These are phyloP conservation scores for Tuber umbilicatum DNA, from an alignment of 495 filamentous ascomycete genomes.

Conservation along the genomic window DNA sequence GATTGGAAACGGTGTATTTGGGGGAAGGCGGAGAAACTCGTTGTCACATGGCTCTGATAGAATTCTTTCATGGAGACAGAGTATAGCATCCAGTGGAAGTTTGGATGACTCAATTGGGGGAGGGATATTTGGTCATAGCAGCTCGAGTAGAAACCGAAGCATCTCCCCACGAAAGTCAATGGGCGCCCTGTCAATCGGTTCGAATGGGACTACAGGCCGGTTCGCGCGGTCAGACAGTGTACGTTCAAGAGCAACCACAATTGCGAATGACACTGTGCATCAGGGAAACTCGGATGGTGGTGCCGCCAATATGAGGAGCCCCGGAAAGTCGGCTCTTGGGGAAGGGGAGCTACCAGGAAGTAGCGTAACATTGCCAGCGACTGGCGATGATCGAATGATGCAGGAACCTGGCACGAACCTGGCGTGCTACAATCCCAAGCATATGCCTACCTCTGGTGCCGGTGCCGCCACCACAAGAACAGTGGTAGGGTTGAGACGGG, in stretches of 20 bases:
- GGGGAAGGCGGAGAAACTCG: constrained; percentile 58
- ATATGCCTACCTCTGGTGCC: constrained; percentile 7
- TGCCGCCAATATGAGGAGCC: neutral
- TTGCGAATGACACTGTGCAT: constrained; percentile 12
- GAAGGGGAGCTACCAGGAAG: constrained; percentile 13
- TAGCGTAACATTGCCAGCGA: neutral
- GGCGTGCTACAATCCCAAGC: constrained; percentile 10
- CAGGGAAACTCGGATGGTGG: neutral
- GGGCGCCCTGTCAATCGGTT: constrained; percentile 33
- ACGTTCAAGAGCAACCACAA: constrained; percentile 30
- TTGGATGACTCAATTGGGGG: constrained; percentile 49
- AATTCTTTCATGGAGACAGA: constrained; percentile 89
- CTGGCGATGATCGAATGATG: neutral
- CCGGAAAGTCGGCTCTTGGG: neutral
- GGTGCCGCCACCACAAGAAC: neutral
- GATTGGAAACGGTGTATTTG: constrained; percentile 51
- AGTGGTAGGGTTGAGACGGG: neutral
- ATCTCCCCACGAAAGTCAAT: constrained; percentile 54
- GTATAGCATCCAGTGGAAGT: constrained; percentile 55
- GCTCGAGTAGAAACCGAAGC: constrained; percentile 45
- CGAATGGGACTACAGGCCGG: constrained; percentile 25
- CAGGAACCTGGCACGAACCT: constrained; percentile 9
- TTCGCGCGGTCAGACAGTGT: constrained; percentile 34
- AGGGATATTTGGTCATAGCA: constrained; percentile 23
- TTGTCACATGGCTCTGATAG: constrained; percentile 65